A percentile compares a stretch with the other conserved stretches of the same genome.
phyloP scores from a whole-genome alignment of 345 rosid genomes.

The Murraya paniculata region DNA sequence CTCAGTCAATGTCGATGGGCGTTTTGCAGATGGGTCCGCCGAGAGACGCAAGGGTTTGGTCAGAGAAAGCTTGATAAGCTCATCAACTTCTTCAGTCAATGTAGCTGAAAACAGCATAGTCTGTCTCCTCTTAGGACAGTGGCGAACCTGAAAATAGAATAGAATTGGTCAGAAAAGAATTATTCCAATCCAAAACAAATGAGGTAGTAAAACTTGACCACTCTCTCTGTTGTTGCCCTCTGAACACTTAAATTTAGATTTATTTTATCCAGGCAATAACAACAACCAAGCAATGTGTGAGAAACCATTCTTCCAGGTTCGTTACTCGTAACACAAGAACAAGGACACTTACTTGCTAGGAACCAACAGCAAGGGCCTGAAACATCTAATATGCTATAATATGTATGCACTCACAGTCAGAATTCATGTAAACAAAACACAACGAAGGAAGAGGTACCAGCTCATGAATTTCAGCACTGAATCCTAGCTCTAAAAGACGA shows the following conservation, averaged over 20 bases:
- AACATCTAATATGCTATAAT: not conserved
- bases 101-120: slow-evolving; percentile 98
- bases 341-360: not conserved
- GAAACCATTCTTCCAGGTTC: not conserved
- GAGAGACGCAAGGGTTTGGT: slow-evolving; percentile 94
- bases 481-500: slow-evolving; percentile 94
- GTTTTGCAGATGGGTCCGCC: slow-evolving; percentile 92
- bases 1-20: slow-evolving; percentile 83
- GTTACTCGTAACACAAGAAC: not conserved
- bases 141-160: slow-evolving; percentile 57
- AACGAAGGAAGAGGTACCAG: slow-evolving; percentile 49
- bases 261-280: not conserved
- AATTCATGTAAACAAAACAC: not conserved
- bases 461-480: slow-evolving; percentile 88
- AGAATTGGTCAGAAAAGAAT: not conserved
- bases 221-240: not conserved
- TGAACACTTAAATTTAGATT: not conserved
- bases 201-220: not conserved
- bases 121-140: slow-evolving; percentile 93
- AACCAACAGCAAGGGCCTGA: not conserved
- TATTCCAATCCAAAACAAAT: not conserved
- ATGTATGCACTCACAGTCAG: not conserved
- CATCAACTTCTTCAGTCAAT: slow-evolving; percentile 93
- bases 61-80: slow-evolving; percentile 84
- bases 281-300: not conserved